phyloP scores from a whole-genome alignment of 257 asterid genomes.

The Scutellaria barbata region DNA sequence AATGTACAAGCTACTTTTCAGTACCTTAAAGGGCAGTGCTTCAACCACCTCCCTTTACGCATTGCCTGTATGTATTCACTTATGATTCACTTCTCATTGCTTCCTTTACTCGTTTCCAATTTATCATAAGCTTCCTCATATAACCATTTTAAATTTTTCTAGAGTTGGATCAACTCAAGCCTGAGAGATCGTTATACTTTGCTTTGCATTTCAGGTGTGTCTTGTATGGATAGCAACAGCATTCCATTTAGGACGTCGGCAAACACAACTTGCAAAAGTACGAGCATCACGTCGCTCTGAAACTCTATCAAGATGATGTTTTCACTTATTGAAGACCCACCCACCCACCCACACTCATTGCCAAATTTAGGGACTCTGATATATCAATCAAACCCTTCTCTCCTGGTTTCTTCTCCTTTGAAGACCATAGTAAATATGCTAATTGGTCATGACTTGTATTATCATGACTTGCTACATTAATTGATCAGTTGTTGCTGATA shows the following conservation, averaged over 20 bases:
- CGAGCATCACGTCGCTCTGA: constrained; percentile 44
- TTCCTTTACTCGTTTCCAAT: not conserved
- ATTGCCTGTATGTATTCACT: constrained; percentile 61
- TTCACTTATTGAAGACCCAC: not conserved
- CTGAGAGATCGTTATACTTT: not conserved
- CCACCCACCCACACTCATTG: too few relatives aligned
- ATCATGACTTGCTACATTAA: too few relatives aligned
- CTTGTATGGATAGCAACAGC: constrained; percentile 71
- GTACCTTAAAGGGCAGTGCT: constrained; percentile 61
- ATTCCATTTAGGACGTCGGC: constrained; percentile 69
- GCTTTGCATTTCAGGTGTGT: constrained; percentile 56
- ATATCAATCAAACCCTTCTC: too few relatives aligned
- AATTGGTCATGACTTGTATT: too few relatives aligned
- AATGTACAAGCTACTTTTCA: constrained; percentile 78
- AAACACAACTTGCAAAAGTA: constrained; percentile 62
- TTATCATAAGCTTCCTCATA: not conserved
- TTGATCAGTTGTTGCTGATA: too few relatives aligned
- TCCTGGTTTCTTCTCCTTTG: too few relatives aligned
- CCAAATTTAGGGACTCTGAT: too few relatives aligned
- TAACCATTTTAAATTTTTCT: not conserved
- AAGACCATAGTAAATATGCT: too few relatives aligned
- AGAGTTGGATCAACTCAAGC: not conserved
- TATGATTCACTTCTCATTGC: not conserved
- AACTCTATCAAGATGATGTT: constrained; percentile 40
- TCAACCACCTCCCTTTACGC: constrained; percentile 74